Evolutionary conservation across 1,284 basidiomycete genomes (phyloP), one percentile per base, ranked within the genome.

Genomic region (Ganoderma boninense): DNA sequence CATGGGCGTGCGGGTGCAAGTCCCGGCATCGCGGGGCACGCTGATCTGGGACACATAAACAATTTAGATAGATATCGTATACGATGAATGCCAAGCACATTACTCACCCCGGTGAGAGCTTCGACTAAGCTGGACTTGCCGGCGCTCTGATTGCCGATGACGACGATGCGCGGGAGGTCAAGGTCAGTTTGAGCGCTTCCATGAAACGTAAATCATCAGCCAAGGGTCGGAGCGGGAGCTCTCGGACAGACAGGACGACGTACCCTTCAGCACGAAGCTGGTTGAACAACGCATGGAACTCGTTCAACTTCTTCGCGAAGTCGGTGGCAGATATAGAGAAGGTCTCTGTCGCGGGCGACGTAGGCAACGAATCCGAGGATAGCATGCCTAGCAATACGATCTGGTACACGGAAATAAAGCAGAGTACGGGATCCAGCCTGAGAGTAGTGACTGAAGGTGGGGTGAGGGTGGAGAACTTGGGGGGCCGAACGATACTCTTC

Each of bases 101-200:
- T n/a, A 78, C 84, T 62, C 76, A 90, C 89, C 5, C 87, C 87
- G 23, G 85, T 87, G 0, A 90, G 86, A 0, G 87, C 88, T 69
- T 91, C 89, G 0, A 90, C 86, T 0, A 71, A 67, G 66, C 74
- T 68, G 40, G 64, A 77, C 84, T 72, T 76, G 84, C 89, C 89
- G 0, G 89, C 78, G 65, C 73, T 75, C 70, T 79, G 77, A 66
- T 78, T 78, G 1, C 79, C 77, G 29, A 79, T 78, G 20, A 79
- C 77, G 42, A 76, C 77, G 57, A 79, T 74, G 20, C 77, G 76
- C 8, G 79, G 78, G 4, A 79, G 75, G 64, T 79, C 78, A 6
- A 79, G 26, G 57, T 18, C 71, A 66, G 4, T 71, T 64, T 79
- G 76, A 3, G 76, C 77, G 7, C 78, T 79, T 26, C 7, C 10